Evolutionary conservation across 169 alveolate genomes (phyloP), one percentile per base, ranked within the genome.

Genomic region (Cryptosporidium meleagridis): DNA sequence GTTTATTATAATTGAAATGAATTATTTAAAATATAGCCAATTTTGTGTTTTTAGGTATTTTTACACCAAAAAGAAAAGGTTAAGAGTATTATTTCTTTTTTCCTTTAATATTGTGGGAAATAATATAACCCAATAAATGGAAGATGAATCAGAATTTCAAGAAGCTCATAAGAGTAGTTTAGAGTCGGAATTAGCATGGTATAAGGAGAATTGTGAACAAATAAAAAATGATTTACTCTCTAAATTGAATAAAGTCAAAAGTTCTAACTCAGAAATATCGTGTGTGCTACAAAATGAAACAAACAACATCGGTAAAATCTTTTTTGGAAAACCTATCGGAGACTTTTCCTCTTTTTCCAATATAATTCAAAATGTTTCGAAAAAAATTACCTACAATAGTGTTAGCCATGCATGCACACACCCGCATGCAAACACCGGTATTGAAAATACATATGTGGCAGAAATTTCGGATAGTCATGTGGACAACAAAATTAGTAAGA

Each of bases 151-250:
- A 7, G 37, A 41, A 8, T 26, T 26, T 12, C 65, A 41, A 18
- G 85, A 51, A 18, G 8, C 21, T 29, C 67, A 23, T n/a, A n/a
- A 53, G 68, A 39, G 70, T 26, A 58, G 14, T 23, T 37, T 53
- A 12, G 68, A 52, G 33, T 35, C 62, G 3, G 86, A 73, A 37
- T 41, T 73, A 21, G 21, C n/a, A 31, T 73, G 86, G 86, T 58
- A 73, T 59, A 26, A n/a, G 44, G 55, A 73, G 21, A 73, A 59
- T n/a, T 39, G 16, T 10, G 70, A 55, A 31, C n/a, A 73, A 39
- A 73, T 73, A 33, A 53, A 58, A 9, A 26, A 53, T 1, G 86
- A 73, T 12, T n/a, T 73, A 37, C 26, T 18, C 33, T 51, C 70
- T 9, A 73, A 39, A 41, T 41, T 73, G 44, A 35, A 41, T 35